Evolutionary conservation across 2,329 filamentous ascomycete genomes (phyloP).

Genomic region (Endoconidiophora laricicola): DNA sequence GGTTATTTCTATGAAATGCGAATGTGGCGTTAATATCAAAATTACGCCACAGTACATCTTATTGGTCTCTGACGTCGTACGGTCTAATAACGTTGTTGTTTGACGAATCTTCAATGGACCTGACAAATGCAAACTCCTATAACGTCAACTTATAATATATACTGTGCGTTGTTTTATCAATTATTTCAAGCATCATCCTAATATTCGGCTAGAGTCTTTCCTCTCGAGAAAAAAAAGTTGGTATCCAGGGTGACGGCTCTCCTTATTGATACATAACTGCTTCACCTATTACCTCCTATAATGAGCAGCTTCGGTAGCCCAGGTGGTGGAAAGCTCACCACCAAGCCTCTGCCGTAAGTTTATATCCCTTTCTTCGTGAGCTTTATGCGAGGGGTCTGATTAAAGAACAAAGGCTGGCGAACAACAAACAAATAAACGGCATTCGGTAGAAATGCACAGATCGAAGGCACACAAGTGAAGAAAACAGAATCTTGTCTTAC

Average conservation of each 20-base stretch:
- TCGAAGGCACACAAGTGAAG: too few relatives aligned
- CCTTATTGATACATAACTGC: not conserved
- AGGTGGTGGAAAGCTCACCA: conserved; percentile 42
- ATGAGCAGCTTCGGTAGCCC: conserved; percentile 56
- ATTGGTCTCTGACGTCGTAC: conserved; percentile 4
- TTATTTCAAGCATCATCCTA: not conserved
- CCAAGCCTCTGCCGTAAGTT: conserved; percentile 55
- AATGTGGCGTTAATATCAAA: conserved; percentile 7
- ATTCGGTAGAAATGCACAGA: too few relatives aligned
- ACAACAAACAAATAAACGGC: too few relatives aligned
- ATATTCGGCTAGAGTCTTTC: not conserved
- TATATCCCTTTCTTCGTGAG: too few relatives aligned
- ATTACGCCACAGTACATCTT: conserved; percentile 1
- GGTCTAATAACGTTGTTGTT: not conserved
- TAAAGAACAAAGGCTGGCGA: too few relatives aligned
- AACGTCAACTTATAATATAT: not conserved
- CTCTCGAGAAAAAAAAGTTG: not conserved
- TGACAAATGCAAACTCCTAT: too few relatives aligned
- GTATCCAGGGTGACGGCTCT: not conserved
- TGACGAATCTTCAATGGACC: not conserved
- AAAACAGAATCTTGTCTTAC: not conserved
- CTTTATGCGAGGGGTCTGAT: too few relatives aligned
- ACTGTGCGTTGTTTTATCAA: not conserved
- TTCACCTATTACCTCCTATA: not conserved
- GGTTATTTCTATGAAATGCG: not conserved